Evolutionary conservation across 108 stramenopile species (phyloP).

Genomic region (Mediolabrus comicus): DNA sequence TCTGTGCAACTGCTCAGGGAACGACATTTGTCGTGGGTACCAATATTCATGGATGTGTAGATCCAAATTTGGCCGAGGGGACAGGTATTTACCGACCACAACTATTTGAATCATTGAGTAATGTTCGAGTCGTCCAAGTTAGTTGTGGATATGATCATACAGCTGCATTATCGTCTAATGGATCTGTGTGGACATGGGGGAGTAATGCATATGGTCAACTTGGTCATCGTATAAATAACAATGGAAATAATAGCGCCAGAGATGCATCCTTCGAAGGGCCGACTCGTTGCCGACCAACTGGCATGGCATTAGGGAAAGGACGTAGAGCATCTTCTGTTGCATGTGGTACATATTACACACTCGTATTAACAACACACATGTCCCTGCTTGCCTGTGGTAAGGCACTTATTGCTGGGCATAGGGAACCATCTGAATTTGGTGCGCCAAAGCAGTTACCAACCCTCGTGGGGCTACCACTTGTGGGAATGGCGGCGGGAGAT

Average conservation of each 20-base stretch:
- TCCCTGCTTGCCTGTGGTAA: constrained; percentile 55
- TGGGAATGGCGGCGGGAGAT: constrained; percentile 60
- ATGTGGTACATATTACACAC: constrained; percentile 62
- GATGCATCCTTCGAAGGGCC: background rate
- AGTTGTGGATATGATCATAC: constrained; percentile 73
- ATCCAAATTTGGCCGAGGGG: constrained; percentile 47
- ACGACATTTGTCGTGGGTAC: constrained; percentile 53
- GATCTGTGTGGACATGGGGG: constrained; percentile 74
- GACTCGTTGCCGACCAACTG: constrained; percentile 34
- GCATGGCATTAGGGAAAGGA: constrained; percentile 40
- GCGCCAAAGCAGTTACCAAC: constrained; percentile 50
- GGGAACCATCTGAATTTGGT: constrained; percentile 22
- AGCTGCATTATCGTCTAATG: constrained; percentile 62
- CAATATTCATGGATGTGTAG: constrained; percentile 63
- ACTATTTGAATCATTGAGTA: constrained; percentile 49
- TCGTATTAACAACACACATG: constrained; percentile 73
- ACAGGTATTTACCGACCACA: constrained; percentile 30
- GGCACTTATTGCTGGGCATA: constrained; percentile 46
- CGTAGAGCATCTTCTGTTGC: constrained; percentile 51
- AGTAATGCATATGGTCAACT: constrained; percentile 63
- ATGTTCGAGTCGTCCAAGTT: constrained; percentile 53
- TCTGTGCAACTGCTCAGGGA: constrained; percentile 56
- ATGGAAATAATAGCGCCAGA: background rate
- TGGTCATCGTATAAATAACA: constrained; percentile 48
- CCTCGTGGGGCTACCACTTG: constrained; percentile 61